Base-by-base conservation (phyloP, 2,329 filamentous ascomycete genomes). In the Aschersonia sp. region DNA sequence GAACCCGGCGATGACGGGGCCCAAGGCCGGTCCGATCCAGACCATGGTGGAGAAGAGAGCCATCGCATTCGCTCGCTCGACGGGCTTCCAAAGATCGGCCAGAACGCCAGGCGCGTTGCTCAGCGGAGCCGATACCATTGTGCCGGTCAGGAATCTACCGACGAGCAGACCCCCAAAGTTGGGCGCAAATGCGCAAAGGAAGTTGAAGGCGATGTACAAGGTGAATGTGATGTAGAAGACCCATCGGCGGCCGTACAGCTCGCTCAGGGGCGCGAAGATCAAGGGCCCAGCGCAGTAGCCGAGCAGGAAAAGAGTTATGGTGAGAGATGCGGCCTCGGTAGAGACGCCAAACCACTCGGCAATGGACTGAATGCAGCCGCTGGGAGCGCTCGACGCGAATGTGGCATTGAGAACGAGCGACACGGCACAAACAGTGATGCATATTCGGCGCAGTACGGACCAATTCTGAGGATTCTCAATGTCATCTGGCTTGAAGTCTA, bases 281-380 rank as follows among this genome's bases (percentile, higher is more conserved):
- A 81, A 61, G 0, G 77, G 77, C 0, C 78, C 78, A 2, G 72
- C 68, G 51, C 72, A 73, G 58, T 80, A 81, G 4, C 62, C 74
- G 4, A 77, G 62, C 30, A 78, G 62, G 53, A 77, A 79, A 8
- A 77, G 56, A 0, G 73, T 74, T 42, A 75, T 71, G 1, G 72
- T 71, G 7, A 78, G 62, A 2, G 66, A 67, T 0, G 70, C 69
- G 2, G 64, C 71, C 49, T 70, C 68, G 5, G 48, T 51, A 0
- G 72, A 75, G 2, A 79, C 65, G 12, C 60, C 52, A 47, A 78
- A 74, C 11, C 58, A 48, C 30, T 55, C 14, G 6, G 56, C 47
- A 4, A 63, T 57, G 47, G 52, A 60, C 32, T 48, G 48, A 30
- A 66, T 53, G 46, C 64, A 63, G 4, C 62, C 63, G 40, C 63